Base-by-base conservation (phyloP, 164 flowering plant species). In the Aristolochia contorta region DNA sequence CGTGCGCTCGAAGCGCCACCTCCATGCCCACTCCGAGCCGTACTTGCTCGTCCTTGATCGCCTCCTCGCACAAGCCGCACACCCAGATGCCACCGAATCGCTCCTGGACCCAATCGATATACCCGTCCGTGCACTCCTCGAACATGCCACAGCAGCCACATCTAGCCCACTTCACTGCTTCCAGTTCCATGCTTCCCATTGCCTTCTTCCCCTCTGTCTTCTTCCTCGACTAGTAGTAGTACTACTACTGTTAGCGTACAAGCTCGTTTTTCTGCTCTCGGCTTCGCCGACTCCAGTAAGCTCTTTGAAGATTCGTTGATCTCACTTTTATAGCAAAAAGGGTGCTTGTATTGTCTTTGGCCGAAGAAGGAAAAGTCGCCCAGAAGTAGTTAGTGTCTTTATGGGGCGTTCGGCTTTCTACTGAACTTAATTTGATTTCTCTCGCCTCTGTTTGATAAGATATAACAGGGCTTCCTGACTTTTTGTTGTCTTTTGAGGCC, bases 61-160 rank as follows among this genome's bases (percentile, higher is more conserved):
- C 73, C 30, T 65, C 73, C 57, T 57, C 69, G 24, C 73, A 70
- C 15, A 70, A 33, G 6, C 73, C 73, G 19, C 73, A 70, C 0
- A 70, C 69, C 73, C 73, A 70, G 4, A 53, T 33, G 14, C 73
- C 69, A 0, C 66, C 60, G 43, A 61, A 70, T 58, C 56, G 20
- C 62, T 66, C 69, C 60, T 62, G 22, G 30, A 70, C 73, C 66
- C 60, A 53, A 19, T 57, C 66, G 15, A 70, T 65, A 27, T 70
- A 70, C 20, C 51, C 66, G 22, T 47, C 27, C 1, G 69, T 70
- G 69, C 73, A 70, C 56, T 70, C 73, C 56, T 70, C 73, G 59
- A 59, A 61, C 56, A 70, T 61, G 24, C 69, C 66, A 47, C 73
- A 70, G 47, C 73, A 70, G 47, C 66, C 73, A 47, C 73, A 70